Conservation (phyloP, 2,329 filamentous ascomycete species). For the Tolypocladium cylindrosporum region DNA sequence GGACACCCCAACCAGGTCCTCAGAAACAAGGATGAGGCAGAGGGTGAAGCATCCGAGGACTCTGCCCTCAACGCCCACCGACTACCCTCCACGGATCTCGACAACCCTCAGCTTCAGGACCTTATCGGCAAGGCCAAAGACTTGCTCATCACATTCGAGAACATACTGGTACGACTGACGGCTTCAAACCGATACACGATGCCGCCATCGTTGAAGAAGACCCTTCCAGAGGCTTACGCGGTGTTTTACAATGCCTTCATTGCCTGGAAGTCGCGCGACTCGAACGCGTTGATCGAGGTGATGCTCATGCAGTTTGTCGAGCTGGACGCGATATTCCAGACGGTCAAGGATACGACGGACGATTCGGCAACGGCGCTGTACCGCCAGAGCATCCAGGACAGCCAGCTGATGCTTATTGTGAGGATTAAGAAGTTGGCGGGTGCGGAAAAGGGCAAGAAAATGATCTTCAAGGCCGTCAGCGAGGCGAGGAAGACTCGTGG, state of each 20-base stretch:
- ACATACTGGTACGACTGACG: conserved; percentile 56
- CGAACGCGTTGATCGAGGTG: conserved; percentile 65
- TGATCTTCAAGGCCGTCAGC: conserved; percentile 66
- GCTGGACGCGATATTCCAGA: conserved; percentile 74
- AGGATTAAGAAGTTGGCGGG: conserved; percentile 72
- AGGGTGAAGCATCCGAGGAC: conserved; percentile 44
- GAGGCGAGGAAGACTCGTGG: conserved; percentile 57
- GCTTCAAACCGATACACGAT: conserved; percentile 57
- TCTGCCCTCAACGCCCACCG: conserved; percentile 16
- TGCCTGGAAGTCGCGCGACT: conserved; percentile 75
- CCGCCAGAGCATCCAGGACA: conserved; percentile 68
- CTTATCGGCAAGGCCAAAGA: conserved; percentile 71
- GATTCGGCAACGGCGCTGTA: conserved; percentile 68
- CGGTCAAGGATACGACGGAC: conserved; percentile 68
- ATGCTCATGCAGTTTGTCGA: conserved; percentile 85
- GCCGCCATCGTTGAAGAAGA: conserved; percentile 49
- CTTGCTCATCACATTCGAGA: conserved; percentile 68
- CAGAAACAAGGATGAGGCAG: conserved; percentile 56
- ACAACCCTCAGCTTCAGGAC: conserved; percentile 56
- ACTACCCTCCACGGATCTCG: conserved; percentile 35
- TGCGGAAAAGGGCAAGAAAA: conserved; percentile 55
- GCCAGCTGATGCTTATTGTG: conserved; percentile 69
- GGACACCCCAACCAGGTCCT: conserved; percentile 72
- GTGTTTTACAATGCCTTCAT: conserved; percentile 72
- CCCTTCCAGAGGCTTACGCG: conserved; percentile 59